Evolutionary conservation across 495 filamentous ascomycete species (phyloP).

Genomic region (Aspergillus nanangensis): DNA sequence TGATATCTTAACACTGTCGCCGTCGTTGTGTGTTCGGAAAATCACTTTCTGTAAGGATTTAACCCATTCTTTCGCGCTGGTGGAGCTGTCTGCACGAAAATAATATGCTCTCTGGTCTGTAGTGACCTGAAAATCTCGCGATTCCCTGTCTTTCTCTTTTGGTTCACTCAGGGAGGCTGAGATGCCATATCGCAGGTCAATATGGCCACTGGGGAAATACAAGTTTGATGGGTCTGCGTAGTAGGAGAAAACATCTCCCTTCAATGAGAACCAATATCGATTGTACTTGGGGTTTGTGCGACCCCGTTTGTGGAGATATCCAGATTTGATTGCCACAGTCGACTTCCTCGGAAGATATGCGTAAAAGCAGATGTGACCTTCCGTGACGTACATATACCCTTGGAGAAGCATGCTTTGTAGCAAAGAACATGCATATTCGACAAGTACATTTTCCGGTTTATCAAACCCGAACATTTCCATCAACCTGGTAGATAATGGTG

Average conservation of each 20-base stretch:
- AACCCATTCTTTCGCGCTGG: constrained; percentile 96
- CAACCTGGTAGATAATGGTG: constrained; percentile 61
- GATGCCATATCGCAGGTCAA: constrained; percentile 89
- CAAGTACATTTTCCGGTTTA: constrained; percentile 74
- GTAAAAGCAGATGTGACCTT: constrained; percentile 93
- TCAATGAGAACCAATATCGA: constrained; percentile 95
- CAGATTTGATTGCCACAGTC: constrained; percentile 77
- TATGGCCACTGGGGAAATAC: constrained; percentile 89
- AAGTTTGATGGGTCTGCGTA: constrained; percentile 76
- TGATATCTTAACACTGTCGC: constrained; percentile 94
- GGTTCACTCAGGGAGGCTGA: constrained; percentile 66
- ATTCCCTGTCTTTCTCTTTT: constrained; percentile 68
- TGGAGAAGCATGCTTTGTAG: constrained; percentile 89
- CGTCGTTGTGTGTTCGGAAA: constrained; percentile 92
- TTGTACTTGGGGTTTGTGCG: constrained; percentile 84
- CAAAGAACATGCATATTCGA: constrained; percentile 93
- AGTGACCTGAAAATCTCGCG: constrained; percentile 69
- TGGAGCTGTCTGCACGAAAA: constrained; percentile 83
- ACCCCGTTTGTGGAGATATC: constrained; percentile 84
- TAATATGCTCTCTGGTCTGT: constrained; percentile 81
- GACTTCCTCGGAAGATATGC: constrained; percentile 91
- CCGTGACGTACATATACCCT: constrained; percentile 96
- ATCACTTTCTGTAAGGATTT: constrained; percentile 92
- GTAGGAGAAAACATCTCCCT: constrained; percentile 94
- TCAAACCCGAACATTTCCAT: constrained; percentile 90